These are phyloP conservation scores for Colletotrichum gigasporum DNA, from an alignment of 2,329 filamentous ascomycete genomes.

Conservation along the genomic window DNA sequence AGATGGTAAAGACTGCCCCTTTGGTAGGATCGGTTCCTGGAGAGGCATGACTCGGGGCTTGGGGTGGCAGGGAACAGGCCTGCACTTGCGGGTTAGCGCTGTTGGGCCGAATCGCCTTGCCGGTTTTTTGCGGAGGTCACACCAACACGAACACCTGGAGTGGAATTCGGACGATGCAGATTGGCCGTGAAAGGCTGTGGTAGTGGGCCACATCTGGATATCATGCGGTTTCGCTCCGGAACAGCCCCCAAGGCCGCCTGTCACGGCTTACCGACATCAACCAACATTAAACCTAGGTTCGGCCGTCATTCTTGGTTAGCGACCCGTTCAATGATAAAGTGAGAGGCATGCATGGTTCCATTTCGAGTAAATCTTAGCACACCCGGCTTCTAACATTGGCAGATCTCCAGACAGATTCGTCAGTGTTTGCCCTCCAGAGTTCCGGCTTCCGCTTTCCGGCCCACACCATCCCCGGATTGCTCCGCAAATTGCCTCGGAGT, in stretches of 20 bases:
- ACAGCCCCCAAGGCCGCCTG: not conserved
- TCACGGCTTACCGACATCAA: not conserved
- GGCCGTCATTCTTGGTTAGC: not conserved
- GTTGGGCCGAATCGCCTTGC: not conserved
- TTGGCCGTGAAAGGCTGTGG: not conserved
- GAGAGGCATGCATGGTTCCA: not conserved
- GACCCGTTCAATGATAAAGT: not conserved
- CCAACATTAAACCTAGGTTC: not conserved
- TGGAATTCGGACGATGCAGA: not conserved
- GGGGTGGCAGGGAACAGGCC: not conserved
- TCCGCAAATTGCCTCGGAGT: not conserved
- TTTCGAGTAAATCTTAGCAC: slow-evolving; percentile 2
- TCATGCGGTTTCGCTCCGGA: not conserved
- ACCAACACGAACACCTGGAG: not conserved
- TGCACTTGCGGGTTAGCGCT: not conserved
- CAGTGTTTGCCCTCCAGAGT: not conserved
- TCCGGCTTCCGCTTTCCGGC: slow-evolving; percentile 7
- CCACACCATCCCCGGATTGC: not conserved
- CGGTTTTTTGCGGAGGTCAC: slow-evolving; percentile 11
- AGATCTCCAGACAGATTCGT: not conserved
- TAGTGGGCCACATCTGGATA: not conserved
- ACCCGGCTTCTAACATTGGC: not conserved
- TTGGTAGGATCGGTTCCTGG: not conserved
- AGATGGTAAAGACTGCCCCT: slow-evolving; percentile 17
- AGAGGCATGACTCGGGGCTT: slow-evolving; percentile 5